phyloP scores from a whole-genome alignment of 176 grass and related monocot genomes.

The Zizania latifolia region DNA sequence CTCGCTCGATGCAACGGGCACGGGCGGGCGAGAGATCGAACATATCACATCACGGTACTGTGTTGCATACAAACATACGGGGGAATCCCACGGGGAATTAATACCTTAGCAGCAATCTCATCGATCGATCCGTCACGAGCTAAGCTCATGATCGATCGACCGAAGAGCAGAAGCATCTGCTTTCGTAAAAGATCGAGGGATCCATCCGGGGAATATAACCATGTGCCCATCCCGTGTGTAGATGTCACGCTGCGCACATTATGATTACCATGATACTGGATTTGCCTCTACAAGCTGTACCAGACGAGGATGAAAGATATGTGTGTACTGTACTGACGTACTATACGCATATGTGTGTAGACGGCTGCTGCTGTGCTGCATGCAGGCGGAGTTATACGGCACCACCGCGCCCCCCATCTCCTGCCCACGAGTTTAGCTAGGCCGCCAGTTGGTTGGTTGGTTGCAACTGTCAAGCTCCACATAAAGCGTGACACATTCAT shows the following conservation, averaged over 20 bases:
- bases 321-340: background rate
- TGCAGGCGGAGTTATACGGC: background rate
- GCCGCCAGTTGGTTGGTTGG: background rate
- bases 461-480: constrained; percentile 21
- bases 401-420: constrained; percentile 21
- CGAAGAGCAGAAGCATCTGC: background rate
- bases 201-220: constrained; percentile 35
- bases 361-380: too few species aligned
- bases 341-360: background rate
- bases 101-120: constrained; percentile 10
- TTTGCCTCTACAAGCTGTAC: background rate
- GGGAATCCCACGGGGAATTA: constrained; percentile 2
- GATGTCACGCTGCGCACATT: background rate
- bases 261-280: constrained; percentile 9
- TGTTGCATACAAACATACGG: background rate
- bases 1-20: background rate
- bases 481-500: background rate
- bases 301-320: too few species aligned
- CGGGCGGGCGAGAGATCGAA: background rate
- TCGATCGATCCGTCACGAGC: background rate
- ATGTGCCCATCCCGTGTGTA: constrained; percentile 22
- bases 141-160: background rate
- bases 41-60: background rate
- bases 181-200: background rate
- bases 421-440: background rate